phyloP scores from a whole-genome alignment of 1,139 yeast species.

The Blastobotrys serpentis region DNA sequence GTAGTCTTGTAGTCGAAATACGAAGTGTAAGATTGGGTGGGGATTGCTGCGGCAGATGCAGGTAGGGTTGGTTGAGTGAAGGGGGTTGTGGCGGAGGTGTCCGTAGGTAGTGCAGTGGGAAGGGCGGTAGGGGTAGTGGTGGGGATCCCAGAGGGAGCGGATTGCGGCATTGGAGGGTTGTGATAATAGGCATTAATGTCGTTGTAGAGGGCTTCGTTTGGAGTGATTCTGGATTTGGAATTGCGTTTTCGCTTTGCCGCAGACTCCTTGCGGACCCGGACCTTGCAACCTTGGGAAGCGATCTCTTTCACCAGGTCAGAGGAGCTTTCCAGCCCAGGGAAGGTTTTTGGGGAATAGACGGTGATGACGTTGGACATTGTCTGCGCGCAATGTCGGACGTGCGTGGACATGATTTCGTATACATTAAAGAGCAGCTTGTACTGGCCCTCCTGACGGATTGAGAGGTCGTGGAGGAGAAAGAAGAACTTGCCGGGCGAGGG shows the following conservation, averaged over 20 bases:
- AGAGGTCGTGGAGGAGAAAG: constrained; percentile 38
- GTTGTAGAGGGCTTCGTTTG: constrained; percentile 4
- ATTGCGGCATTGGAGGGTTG: neutral
- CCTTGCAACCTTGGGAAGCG: constrained; percentile 39
- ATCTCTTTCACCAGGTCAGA: constrained; percentile 38
- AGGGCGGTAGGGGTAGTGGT: neutral
- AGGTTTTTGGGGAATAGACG: constrained; percentile 40
- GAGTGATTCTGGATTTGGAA: constrained; percentile 12
- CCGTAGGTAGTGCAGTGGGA: neutral
- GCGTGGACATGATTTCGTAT: constrained; percentile 32
- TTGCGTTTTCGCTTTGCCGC: constrained; percentile 23
- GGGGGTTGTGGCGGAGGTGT: too few relatives aligned
- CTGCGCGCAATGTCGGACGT: constrained; percentile 30
- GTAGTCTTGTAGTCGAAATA: constrained; percentile 16
- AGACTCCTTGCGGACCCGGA: constrained; percentile 37
- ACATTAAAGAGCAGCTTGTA: constrained; percentile 35
- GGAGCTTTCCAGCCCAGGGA: constrained; percentile 39
- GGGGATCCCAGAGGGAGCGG: neutral
- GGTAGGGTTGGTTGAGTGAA: too few relatives aligned
- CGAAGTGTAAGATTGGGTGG: neutral
- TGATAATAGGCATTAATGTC: neutral
- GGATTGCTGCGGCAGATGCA: neutral
- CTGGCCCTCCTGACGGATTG: constrained; percentile 39
- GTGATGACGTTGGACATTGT: constrained; percentile 31
- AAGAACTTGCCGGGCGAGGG: constrained; percentile 33